Evolutionary conservation across 2,329 filamentous ascomycete genomes (phyloP), one percentile per base, ranked within the genome.

Genomic region (Aspergillus viridinutans): DNA sequence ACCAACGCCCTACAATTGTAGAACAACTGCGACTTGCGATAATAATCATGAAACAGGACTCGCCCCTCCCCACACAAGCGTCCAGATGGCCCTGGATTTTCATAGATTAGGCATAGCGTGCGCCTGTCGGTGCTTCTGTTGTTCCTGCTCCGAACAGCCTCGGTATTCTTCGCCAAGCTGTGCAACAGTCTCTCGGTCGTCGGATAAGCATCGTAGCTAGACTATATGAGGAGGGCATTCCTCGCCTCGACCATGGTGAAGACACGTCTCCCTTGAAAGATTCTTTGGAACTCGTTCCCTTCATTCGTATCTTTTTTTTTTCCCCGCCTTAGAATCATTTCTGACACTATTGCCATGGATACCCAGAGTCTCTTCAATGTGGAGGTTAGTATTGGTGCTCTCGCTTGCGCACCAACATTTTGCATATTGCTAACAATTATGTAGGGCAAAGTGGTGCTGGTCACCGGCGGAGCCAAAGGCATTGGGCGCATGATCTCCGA

Each of bases 401-500:
- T 68, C 70, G 12, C 17, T 87, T 83, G 84, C 79, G 77, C 28
- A 17, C 20, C 81, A 83, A 63, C 79, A 86, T 29, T 76, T 87
- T 47, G 10, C 20, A 21, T 25, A 57, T 83, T 81, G 59, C 67
- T 83, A 55, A 57, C 42, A 17, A 35, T 40, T 42, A 25, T 50
- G 2, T 51, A 76, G 74, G 74, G 69, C 56, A 76, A 76, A 68
- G 70, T 80, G 59, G 78, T 77, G 59, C 77, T 81, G 62, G 76
- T 81, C 56, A 81, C 79, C 21, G 79, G 79, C 58, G 79, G 79
- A 54, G 79, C 79, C 9, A 80, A 79, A 55, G 79, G 79, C 3
- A 75, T 81, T 50, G 79, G 79, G 53, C 80, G 81, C 62, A 82
- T 82, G 80, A 81, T 81, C 49, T 81, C 80, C 1, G 79, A 82